Evolutionary conservation across 352 stramenopile species (phyloP).

Genomic region (Phytophthora vignae): DNA sequence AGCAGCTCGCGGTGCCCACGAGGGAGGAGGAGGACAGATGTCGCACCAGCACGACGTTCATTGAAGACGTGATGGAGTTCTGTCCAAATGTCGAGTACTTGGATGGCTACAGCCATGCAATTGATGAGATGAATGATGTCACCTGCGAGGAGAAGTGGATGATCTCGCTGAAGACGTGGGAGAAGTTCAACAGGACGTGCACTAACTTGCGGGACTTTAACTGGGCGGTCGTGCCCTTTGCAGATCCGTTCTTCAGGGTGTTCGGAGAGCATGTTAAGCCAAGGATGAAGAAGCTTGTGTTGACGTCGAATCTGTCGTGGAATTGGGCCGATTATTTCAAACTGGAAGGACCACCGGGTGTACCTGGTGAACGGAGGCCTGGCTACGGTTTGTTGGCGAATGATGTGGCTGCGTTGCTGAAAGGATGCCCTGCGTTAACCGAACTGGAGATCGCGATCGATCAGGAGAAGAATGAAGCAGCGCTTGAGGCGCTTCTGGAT

Average conservation of each 20-base stretch:
- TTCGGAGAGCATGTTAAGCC: conserved; percentile 53
- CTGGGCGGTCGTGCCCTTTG: conserved; percentile 48
- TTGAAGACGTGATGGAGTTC: conserved; percentile 44
- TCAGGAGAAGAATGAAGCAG: conserved; percentile 39
- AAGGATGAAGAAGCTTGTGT: conserved; percentile 37
- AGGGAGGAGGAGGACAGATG: conserved; percentile 29
- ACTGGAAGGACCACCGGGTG: neutral
- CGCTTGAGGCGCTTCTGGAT: conserved; percentile 23
- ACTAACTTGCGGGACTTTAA: conserved; percentile 48
- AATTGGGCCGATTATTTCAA: conserved; percentile 46
- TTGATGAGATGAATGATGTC: conserved; percentile 42
- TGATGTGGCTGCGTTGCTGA: conserved; percentile 36
- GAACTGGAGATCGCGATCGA: conserved; percentile 51
- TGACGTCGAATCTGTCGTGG: conserved; percentile 56
- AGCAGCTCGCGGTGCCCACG: conserved; percentile 44
- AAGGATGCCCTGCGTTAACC: conserved; percentile 45
- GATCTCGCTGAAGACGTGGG: conserved; percentile 43
- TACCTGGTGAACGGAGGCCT: conserved; percentile 11
- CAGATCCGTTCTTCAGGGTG: conserved; percentile 50
- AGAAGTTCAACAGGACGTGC: conserved; percentile 46
- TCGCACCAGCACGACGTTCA: conserved; percentile 35
- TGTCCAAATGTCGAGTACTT: conserved; percentile 47
- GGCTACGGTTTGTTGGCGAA: conserved; percentile 37
- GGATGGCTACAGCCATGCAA: conserved; percentile 40
- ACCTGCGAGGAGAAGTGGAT: conserved; percentile 47